These are phyloP conservation scores for Xylaria intraflava DNA, from an alignment of 495 filamentous ascomycete species.

Conservation along the genomic window DNA sequence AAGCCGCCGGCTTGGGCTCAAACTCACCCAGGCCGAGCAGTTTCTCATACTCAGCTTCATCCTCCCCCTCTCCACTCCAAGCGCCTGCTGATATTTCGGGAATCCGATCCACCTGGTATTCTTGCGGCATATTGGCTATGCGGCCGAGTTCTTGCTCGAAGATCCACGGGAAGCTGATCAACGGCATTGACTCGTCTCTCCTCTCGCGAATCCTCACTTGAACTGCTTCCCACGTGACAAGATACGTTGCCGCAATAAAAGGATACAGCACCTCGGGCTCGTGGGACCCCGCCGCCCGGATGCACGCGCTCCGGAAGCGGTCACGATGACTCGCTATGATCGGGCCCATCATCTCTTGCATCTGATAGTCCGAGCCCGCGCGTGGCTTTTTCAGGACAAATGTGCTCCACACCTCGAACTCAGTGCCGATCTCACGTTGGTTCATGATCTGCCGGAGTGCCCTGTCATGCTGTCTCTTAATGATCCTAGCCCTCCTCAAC, in stretches of 20 bases:
- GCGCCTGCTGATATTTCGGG: conserved; percentile 11
- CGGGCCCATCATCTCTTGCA: conserved; percentile 71
- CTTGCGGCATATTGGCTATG: conserved; percentile 46
- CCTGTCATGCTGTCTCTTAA: conserved; percentile 75
- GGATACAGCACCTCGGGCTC: conserved; percentile 54
- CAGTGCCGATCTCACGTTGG: conserved; percentile 76
- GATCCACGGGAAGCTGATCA: conserved; percentile 94
- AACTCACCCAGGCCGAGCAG: conserved; percentile 6
- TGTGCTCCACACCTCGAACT: conserved; percentile 85
- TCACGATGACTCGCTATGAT: conserved; percentile 59
- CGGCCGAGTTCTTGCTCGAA: conserved; percentile 66
- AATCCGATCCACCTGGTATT: conserved; percentile 16
- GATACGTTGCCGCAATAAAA: conserved; percentile 83
- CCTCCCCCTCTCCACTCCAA: conserved; percentile 16
- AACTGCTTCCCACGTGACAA: conserved; percentile 67
- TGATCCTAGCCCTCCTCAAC: conserved; percentile 50
- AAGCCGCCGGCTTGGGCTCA: not conserved
- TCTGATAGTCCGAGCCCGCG: conserved; percentile 67
- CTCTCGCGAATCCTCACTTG: conserved; percentile 45
- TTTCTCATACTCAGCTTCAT: conserved; percentile 17
- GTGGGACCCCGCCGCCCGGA: conserved; percentile 49
- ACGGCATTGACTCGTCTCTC: conserved; percentile 50
- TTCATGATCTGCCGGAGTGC: conserved; percentile 74
- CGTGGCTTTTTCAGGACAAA: conserved; percentile 70
- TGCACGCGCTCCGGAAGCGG: conserved; percentile 57